Percentiles rank a stretch among this genome's conserved stretches.
Conservation (phyloP, 352 stramenopile genomes). For the Globisporangium camurandrum region DNA sequence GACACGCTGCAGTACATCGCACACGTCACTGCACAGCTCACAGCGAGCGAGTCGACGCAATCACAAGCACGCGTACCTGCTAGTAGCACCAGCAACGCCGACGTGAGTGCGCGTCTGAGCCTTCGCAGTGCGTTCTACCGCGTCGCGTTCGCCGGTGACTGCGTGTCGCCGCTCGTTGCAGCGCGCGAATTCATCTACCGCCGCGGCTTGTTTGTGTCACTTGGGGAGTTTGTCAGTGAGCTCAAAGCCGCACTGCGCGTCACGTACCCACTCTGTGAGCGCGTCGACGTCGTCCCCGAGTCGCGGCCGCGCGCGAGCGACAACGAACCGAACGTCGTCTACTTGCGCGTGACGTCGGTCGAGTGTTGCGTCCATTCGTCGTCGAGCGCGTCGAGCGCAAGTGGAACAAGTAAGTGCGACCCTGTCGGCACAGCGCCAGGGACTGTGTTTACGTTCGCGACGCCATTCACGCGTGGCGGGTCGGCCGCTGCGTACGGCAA, state of each 20-base stretch:
- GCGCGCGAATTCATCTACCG: constrained; percentile 70
- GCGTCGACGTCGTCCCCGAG: constrained; percentile 50
- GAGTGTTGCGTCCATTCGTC: constrained; percentile 5
- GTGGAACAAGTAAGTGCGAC: background rate
- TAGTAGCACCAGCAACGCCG: background rate
- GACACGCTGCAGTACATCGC: constrained; percentile 40
- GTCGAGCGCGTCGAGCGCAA: background rate
- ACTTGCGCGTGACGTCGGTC: constrained; percentile 32
- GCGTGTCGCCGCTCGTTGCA: constrained; percentile 31
- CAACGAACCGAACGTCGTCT: constrained; percentile 51
- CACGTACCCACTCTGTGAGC: constrained; percentile 48
- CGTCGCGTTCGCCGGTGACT: constrained; percentile 41
- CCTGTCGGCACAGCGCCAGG: background rate
- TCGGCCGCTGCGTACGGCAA: constrained; percentile 41
- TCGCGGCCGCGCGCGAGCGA: constrained; percentile 32
- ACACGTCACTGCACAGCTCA: constrained; percentile 18
- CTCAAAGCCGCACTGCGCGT: constrained; percentile 45
- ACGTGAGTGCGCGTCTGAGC: no score
- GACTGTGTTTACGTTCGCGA: constrained; percentile 36
- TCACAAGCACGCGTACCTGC: no score
- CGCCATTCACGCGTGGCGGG: constrained; percentile 37
- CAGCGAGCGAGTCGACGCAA: constrained; percentile 12
- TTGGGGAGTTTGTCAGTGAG: constrained; percentile 59
- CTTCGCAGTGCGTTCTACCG: constrained; percentile 60
- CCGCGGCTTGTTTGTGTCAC: constrained; percentile 51